Conservation (phyloP, 2,329 filamentous ascomycete genomes). For the Macrophomina pseudophaseolina region DNA sequence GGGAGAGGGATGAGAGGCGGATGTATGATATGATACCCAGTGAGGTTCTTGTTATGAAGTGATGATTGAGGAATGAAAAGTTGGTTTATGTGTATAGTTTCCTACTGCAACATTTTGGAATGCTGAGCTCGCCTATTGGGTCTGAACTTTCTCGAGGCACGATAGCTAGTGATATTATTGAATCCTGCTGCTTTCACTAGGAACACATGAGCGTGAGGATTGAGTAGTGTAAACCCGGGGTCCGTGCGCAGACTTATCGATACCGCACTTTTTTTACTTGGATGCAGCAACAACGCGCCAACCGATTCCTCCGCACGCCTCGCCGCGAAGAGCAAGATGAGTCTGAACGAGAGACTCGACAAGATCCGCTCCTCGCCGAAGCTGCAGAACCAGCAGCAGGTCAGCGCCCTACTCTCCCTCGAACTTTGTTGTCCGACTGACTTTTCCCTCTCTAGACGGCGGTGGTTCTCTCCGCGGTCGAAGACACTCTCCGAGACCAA, state of each 20-base stretch:
- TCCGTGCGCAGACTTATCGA: slow-evolving; percentile 12
- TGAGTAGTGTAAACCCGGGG: not conserved
- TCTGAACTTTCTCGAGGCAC: too few relatives aligned
- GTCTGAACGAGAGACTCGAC: slow-evolving; percentile 88
- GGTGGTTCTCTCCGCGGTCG: slow-evolving; percentile 86
- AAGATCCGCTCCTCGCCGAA: slow-evolving; percentile 94
- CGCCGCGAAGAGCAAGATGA: slow-evolving; percentile 45
- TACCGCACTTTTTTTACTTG: slow-evolving; percentile 11
- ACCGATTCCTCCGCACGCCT: slow-evolving; percentile 17
- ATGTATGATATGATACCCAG: slow-evolving; percentile 14
- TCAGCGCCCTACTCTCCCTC: slow-evolving; percentile 48
- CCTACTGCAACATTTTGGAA: too few relatives aligned
- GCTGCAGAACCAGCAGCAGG: slow-evolving; percentile 92
- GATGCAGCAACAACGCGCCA: not conserved
- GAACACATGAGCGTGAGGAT: not conserved
- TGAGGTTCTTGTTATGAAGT: slow-evolving; percentile 9
- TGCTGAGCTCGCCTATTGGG: not conserved
- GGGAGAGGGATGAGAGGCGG: not conserved
- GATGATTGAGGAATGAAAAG: not conserved
- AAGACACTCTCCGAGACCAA: slow-evolving; percentile 89
- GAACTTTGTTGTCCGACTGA: slow-evolving; percentile 15
- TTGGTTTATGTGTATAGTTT: not conserved
- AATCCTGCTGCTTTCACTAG: too few relatives aligned
- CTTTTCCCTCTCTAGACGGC: slow-evolving; percentile 63
- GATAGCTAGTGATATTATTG: too few relatives aligned